Evolutionary conservation across 805 yeast species (phyloP), one percentile per base, ranked within the genome.

Genomic region (Tetrapisispora nanseiensis): DNA sequence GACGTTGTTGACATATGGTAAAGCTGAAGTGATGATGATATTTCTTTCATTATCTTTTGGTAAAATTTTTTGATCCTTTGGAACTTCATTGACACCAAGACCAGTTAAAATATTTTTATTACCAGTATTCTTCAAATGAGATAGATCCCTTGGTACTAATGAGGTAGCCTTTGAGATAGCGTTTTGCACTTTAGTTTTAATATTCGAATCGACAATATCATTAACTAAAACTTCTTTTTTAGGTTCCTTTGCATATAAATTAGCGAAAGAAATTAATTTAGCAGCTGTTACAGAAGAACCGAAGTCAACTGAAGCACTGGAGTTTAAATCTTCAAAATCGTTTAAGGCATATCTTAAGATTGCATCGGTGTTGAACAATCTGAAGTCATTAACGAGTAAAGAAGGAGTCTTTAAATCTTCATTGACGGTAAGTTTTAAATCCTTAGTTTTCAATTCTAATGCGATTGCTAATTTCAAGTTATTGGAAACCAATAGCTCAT

Each of bases 1-100:
- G 40, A 92, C 98, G 59, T 92, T 92, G 68, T 92, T 92, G 42
- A 92, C 99, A 55, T 92, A 92, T 10, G 99, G 99, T 56, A 92
- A 75, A 27, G 99, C 97, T 21, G 97, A 89, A 1, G 97, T 90
- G 58, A 92, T 80, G 52, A 92, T 69, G 43, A 90, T 76, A 65
- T 92, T 92, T 57, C 82, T 75, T 66, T 83, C 83, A 43, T 74
- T 75, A 20, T 73, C 69, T 52, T 75, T 76, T 44, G 97, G 98
- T 40, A 74, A 52, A 48, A 81, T 72, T 40, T 71, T 72, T 28
- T 45, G 52, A 6, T 47, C 55, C 31, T 50, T 55, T 22, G 57
- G 38, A 28, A 15, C 12, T 22, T 33, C 20, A 40, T 59, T 48
- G 11, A 63, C 54, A 7, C 40, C 43, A 19, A 50, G 50, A 6